Percentiles rank a stretch among this genome's conserved stretches.
Evolutionary conservation across 176 grass and related monocot species (phyloP).

Genomic region (Phragmites australis): DNA sequence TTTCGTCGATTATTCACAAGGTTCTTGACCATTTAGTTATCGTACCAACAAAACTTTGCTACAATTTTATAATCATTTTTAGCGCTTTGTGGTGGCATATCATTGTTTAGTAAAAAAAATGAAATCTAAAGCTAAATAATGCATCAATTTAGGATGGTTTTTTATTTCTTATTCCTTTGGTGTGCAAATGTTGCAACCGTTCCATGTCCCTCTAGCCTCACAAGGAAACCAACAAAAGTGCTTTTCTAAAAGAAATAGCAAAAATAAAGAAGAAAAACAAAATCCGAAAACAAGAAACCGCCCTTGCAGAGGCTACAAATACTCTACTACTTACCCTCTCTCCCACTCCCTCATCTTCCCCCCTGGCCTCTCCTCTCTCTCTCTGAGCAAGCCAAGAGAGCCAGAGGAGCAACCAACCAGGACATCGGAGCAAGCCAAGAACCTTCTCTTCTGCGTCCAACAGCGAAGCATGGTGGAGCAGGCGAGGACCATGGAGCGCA

Average conservation of each 20-base stretch:
- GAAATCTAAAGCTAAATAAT: too few relatives aligned
- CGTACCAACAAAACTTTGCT: too few relatives aligned
- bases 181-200: neutral
- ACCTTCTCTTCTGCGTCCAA: neutral
- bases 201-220: slow-evolving; percentile 5
- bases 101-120: too few relatives aligned
- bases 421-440: slow-evolving; percentile 1
- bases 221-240: slow-evolving; percentile 17
- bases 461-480: slow-evolving; percentile 32
- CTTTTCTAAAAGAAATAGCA: neutral
- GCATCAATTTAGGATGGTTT: too few relatives aligned
- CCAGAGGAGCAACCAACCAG: neutral
- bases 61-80: too few relatives aligned
- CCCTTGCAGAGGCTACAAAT: slow-evolving; percentile 33
- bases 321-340: neutral
- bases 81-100: neutral
- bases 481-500: slow-evolving; percentile 32
- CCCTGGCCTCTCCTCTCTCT: neutral
- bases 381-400: neutral
- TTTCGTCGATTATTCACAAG: too few relatives aligned
- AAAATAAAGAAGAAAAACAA: neutral
- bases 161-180: too few relatives aligned
- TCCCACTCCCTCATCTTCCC: slow-evolving; percentile 16
- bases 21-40: too few relatives aligned
- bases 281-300: slow-evolving; percentile 23